Evolutionary conservation across 2,329 filamentous ascomycete genomes (phyloP), one percentile per base, ranked within the genome.

Genomic region (Trichoderma atrobrunneum): DNA sequence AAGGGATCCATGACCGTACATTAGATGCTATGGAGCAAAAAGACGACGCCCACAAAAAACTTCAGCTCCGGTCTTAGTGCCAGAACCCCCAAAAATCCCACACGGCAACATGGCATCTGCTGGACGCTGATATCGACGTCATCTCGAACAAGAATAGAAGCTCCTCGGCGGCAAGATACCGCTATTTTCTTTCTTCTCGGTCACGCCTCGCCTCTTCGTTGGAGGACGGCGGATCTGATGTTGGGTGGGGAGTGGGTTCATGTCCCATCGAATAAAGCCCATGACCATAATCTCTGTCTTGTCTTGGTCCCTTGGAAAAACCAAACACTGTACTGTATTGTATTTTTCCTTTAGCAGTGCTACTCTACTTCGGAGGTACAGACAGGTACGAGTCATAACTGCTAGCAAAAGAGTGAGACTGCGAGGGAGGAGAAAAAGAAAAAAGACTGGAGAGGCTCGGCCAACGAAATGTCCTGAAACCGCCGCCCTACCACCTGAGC

Each of bases 101-200:
- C 57, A 36, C 36, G 66, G 57, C 66, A 69, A 69, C 36, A 70
- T 70, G 66, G 57, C 66, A 54, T 43, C 34, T 67, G n/a, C 48
- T 67, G 28, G 48, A n/a, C 48, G 63, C 63, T 56, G 63, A 56
- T 56, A 48, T 24, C n/a, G 54, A 68, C 65, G 65, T 68, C 65
- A 68, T 70, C n/a, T 51, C 18, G 66, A 51, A 61, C 36, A 26
- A n/a, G 66, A 70, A 70, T 54, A 54, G 57, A 61, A 24, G n/a
- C 28, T 48, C 39, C 14, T 54, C 11, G 11, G 10, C 21, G 16
- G 32, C 14, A 62, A 16, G 57, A 54, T 61, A 26, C 66, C 66
- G 57, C 39, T 70, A 16, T 36, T 67, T 67, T 43, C 14, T 59
- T 39, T 43, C 39, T 43, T 43, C 39, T 43, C 39, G 39, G 26